Percentiles rank a stretch among this genome's conserved stretches.
phyloP scores from a whole-genome alignment of 192 early-diverging fungal species.

The Nowakowskiella sp. region DNA sequence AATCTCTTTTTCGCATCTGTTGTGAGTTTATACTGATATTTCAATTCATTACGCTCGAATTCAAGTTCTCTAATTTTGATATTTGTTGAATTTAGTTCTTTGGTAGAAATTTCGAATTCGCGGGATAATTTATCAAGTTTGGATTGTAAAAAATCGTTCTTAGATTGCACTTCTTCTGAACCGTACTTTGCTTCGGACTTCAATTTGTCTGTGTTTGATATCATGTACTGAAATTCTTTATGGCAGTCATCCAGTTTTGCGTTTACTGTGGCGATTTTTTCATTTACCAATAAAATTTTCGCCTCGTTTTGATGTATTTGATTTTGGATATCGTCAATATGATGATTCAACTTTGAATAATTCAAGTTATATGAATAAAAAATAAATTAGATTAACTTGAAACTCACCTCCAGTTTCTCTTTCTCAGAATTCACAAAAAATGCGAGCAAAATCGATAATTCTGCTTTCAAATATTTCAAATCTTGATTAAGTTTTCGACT shows the following conservation, averaged over 20 bases:
- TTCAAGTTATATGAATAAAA: too few species aligned
- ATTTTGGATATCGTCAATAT: constrained; percentile 29
- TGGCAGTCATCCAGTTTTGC: constrained; percentile 38
- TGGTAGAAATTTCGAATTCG: constrained; percentile 41
- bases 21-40: constrained; percentile 37
- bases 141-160: constrained; percentile 41
- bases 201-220: constrained; percentile 35
- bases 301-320: constrained; percentile 21
- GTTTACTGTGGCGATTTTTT: constrained; percentile 27
- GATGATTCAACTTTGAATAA: too few species aligned
- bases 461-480: constrained; percentile 42
- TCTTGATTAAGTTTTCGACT: constrained; percentile 38
- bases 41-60: constrained; percentile 46
- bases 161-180: constrained; percentile 30
- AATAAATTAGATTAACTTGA: too few species aligned
- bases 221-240: constrained; percentile 46
- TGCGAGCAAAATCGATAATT: constrained; percentile 45
- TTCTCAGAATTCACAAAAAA: constrained; percentile 52
- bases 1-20: constrained; percentile 30
- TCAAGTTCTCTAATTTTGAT: constrained; percentile 38
- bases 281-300: constrained; percentile 14
- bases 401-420: constrained; percentile 48
- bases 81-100: constrained; percentile 31
- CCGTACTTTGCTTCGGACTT: constrained; percentile 43
- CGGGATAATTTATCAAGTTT: constrained; percentile 44